phyloP scores from a whole-genome alignment of 1,284 basidiomycete genomes.

The Rhodotorula sp. region DNA sequence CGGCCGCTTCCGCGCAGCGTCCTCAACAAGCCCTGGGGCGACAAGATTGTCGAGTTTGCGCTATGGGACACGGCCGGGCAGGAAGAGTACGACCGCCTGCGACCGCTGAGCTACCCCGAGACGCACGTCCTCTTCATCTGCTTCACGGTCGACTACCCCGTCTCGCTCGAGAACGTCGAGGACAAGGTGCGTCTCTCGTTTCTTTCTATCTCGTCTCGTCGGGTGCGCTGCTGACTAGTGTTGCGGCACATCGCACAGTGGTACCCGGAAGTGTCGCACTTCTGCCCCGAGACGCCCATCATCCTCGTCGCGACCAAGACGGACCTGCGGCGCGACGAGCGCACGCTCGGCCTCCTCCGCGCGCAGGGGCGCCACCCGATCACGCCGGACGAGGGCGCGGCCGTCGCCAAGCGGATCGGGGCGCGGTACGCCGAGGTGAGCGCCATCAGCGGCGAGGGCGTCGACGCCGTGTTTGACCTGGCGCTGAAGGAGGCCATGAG shows the following conservation, averaged over 20 bases:
- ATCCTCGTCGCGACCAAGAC: conserved; percentile 93
- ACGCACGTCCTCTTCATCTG: conserved; percentile 92
- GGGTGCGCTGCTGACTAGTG: too few relatives aligned
- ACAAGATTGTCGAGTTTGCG: conserved; percentile 88
- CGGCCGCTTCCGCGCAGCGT: conserved; percentile 14
- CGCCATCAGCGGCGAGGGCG: conserved; percentile 83
- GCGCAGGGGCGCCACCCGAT: conserved; percentile 81
- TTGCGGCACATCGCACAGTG: too few relatives aligned
- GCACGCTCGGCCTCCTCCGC: conserved; percentile 75
- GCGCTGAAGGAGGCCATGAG: conserved; percentile 54
- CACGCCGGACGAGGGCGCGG: conserved; percentile 75
- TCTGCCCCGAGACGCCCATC: conserved; percentile 81
- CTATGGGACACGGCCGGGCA: conserved; percentile 96
- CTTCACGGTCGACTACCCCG: conserved; percentile 88
- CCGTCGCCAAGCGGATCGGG: conserved; percentile 83
- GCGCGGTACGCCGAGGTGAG: conserved; percentile 90
- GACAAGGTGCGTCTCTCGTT: conserved; percentile 93
- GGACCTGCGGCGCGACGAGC: conserved; percentile 75
- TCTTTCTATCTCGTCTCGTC: too few relatives aligned
- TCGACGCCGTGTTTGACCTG: conserved; percentile 87
- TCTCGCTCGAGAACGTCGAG: conserved; percentile 91
- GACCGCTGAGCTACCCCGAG: conserved; percentile 77
- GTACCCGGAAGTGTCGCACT: conserved; percentile 92
- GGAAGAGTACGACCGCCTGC: conserved; percentile 63
- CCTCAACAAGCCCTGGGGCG: conserved; percentile 47